phyloP scores from a whole-genome alignment of 257 asterid genomes.

The Ophiorrhiza pumila region DNA sequence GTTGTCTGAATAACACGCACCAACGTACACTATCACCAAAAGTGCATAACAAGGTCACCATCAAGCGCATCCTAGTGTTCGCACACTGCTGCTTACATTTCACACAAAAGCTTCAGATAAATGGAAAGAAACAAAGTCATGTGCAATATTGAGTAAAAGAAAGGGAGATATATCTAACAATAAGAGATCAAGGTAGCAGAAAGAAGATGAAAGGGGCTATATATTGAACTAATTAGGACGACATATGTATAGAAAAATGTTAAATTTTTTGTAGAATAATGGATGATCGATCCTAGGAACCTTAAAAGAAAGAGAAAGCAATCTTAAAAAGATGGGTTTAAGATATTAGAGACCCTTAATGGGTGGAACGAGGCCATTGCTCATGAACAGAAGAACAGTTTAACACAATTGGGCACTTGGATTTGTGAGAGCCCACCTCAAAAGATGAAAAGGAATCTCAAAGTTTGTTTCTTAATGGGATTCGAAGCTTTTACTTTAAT shows the following conservation, averaged over 20 bases:
- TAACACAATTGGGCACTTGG: constrained; percentile 61
- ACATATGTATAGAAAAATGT: constrained; percentile 16
- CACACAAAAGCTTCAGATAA: not conserved
- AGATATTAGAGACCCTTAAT: constrained; percentile 27
- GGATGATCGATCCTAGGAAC: constrained; percentile 34
- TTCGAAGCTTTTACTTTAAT: constrained; percentile 27
- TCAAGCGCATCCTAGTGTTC: too few species aligned
- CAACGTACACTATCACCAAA: too few species aligned
- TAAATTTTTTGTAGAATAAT: constrained; percentile 21
- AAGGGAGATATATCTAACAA: too few species aligned
- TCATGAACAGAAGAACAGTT: constrained; percentile 36
- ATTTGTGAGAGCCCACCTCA: constrained; percentile 69
- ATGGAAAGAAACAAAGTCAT: not conserved
- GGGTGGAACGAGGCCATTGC: constrained; percentile 61
- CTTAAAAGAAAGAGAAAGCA: constrained; percentile 19
- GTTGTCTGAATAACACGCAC: too few species aligned
- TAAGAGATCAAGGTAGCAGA: too few species aligned
- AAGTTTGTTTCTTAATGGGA: constrained; percentile 38
- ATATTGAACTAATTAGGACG: not conserved
- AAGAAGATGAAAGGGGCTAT: too few species aligned
- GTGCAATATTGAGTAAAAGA: too few species aligned
- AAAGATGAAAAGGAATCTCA: constrained; percentile 49
- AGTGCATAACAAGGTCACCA: too few species aligned
- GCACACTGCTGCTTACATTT: too few species aligned
- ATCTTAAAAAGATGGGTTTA: not conserved